phyloP scores from a whole-genome alignment of 345 rosid species.

The Pistacia vera region DNA sequence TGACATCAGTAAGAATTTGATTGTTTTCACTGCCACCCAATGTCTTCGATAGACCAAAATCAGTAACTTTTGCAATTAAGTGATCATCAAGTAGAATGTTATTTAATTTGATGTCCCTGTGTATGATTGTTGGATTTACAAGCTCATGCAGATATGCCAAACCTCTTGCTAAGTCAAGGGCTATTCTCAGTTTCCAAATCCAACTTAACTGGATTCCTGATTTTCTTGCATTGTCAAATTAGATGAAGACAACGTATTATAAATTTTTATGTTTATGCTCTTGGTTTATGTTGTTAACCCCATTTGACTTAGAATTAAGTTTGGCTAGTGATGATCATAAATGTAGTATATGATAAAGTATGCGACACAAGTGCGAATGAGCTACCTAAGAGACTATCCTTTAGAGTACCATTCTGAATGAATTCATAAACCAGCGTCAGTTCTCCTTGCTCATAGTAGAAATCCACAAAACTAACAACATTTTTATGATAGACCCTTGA shows the following conservation, averaged over 20 bases:
- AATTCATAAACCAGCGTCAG: background rate
- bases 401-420: background rate
- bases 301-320: background rate
- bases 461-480: constrained; percentile 7
- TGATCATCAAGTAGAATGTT: background rate
- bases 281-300: background rate
- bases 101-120: background rate
- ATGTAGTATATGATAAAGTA: background rate
- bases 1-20: background rate
- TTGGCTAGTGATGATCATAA: background rate
- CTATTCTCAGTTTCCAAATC: background rate
- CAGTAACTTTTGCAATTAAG: background rate
- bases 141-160: background rate
- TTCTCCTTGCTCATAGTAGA: constrained; percentile 4
- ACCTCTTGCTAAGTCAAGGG: background rate
- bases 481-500: constrained; percentile 81
- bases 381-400: background rate
- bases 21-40: background rate
- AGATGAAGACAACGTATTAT: background rate
- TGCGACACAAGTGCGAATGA: background rate
- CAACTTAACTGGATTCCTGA: background rate
- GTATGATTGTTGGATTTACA: background rate
- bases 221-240: background rate
- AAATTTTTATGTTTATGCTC: background rate
- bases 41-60: background rate